phyloP scores from a whole-genome alignment of 805 yeast species.

The Metschnikowia peoriensis region DNA sequence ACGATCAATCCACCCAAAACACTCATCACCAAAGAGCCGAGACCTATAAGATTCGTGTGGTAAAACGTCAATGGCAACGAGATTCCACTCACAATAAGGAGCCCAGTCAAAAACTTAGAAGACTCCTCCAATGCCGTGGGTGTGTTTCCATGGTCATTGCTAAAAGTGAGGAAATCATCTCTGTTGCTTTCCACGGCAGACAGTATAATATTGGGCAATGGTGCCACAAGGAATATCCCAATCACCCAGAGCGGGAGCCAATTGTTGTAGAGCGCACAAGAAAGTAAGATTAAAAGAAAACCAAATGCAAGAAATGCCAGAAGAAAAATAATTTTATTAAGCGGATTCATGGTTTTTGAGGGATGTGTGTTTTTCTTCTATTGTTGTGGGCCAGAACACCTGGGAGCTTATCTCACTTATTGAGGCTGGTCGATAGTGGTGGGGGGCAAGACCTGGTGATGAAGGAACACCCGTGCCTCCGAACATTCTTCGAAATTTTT shows the following conservation, averaged over 20 bases:
- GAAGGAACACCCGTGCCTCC: neutral
- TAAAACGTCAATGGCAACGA: slow-evolving; percentile 42
- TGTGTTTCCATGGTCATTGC: slow-evolving; percentile 37
- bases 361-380: neutral
- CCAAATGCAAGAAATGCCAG: slow-evolving; percentile 47
- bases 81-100: slow-evolving; percentile 43
- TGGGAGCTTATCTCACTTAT: neutral
- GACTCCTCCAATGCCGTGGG: slow-evolving; percentile 40
- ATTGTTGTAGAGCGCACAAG: slow-evolving; percentile 45
- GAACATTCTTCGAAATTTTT: no score
- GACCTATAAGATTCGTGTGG: slow-evolving; percentile 35
- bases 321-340: slow-evolving; percentile 45
- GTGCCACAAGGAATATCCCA: slow-evolving; percentile 41
- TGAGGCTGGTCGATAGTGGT: neutral
- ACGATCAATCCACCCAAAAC: slow-evolving; percentile 44
- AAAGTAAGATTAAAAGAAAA: slow-evolving; percentile 40
- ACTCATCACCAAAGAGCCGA: slow-evolving; percentile 44
- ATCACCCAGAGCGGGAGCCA: slow-evolving; percentile 41
- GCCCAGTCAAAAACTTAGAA: slow-evolving; percentile 39
- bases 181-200: slow-evolving; percentile 36
- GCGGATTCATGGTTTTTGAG: slow-evolving; percentile 36
- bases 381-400: neutral
- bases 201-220: slow-evolving; percentile 43
- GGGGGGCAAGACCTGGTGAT: neutral
- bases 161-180: slow-evolving; percentile 45